Evolutionary conservation across 768 basidiomycete genomes (phyloP), one percentile per base, ranked within the genome.

Genomic region (Calocybe indica): DNA sequence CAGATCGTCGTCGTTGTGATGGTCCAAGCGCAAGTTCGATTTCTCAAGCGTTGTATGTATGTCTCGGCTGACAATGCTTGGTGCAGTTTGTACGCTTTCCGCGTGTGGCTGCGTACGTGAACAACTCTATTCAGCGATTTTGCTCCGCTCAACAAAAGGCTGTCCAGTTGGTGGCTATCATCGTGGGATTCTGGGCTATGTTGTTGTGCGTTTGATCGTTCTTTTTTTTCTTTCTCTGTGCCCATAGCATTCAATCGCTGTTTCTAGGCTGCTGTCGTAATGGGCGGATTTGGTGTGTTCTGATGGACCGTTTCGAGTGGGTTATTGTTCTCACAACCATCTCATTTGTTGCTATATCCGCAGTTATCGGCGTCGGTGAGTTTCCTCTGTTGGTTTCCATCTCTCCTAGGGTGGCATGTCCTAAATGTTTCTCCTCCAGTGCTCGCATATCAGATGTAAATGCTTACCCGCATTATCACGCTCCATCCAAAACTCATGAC

Each of bases 91-190:
- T 77, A 77, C 40, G 64, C 72, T 5, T 63, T 64, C 48, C 68
- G 75, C 3, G 69, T 75, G 6, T 76, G 74, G 73, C 58, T 70
- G 41, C 68, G 74, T 77, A 45, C 59, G 74, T 72, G 7, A 13
- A 22, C 39, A 48, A 6, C 42, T 33, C 29, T 33, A 30, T 13
- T 2, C 14, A 11, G 28, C 47, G 40, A 32, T 43, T 29, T n/a
- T 12, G 41, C n/a, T 28, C 3, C 14, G 29, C 39, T 45, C 35
- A 37, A 39, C 31, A 28, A 31, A 35, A 42, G 15, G 14, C 34
- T n/a, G 1, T 42, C 10, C 28, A 68, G 67, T 71, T 32, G 53
- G 69, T 43, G 69, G 68, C 30, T 70, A 65, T 48, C 69, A 70
- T 49, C 59, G 58, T 36, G 66, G 69, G 3, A 40, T 65, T 14